Evolutionary conservation across 1,139 yeast genomes (phyloP), one percentile per base, ranked within the genome.

Genomic region (Candida tunisiensis): DNA sequence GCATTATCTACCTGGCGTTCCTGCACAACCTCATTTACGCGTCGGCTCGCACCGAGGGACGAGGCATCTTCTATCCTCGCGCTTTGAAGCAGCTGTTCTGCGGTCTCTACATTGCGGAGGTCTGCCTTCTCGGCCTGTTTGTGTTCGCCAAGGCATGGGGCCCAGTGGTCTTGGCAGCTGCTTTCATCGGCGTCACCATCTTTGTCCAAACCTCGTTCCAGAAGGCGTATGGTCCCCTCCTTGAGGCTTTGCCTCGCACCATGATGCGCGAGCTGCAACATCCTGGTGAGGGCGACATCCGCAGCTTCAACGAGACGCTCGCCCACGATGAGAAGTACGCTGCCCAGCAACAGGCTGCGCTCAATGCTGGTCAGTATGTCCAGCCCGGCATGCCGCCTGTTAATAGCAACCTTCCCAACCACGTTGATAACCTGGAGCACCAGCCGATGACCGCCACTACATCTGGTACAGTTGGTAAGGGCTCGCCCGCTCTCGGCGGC

Each of bases 111-210:
- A 53, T 88, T 38, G 92, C 91, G 13, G 88, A 88, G 52, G 52
- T 83, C 18, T 80, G 93, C 57, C 47, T 88, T 45, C 55, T 85
- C 37, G 95, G 92, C 31, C 60, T 88, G 36, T 82, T 83, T 47
- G 80, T 72, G 16, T 82, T 83, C 43, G 91, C 93, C 37, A 80
- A 82, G 61, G 79, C 92, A 31, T 85, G 94, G 94, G 95, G 93
- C 22, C 92, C 93, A 26, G 65, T 85, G 37, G 85, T 68, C 10
- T 55, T 88, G 29, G 82, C 78, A 51, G 74, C 68, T 6, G 62
- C 80, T 31, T 58, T 73, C 30, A 43, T 82, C 10, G 68, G 60
- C 10, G 59, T 65, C 35, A 82, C 95, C 1, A 63, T 67, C 4
- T 67, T 69, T 42, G 62, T 69, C 31, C 94, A 88, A 45, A 23